phyloP scores from a whole-genome alignment of 257 asterid genomes.

The Primulina tabacum region DNA sequence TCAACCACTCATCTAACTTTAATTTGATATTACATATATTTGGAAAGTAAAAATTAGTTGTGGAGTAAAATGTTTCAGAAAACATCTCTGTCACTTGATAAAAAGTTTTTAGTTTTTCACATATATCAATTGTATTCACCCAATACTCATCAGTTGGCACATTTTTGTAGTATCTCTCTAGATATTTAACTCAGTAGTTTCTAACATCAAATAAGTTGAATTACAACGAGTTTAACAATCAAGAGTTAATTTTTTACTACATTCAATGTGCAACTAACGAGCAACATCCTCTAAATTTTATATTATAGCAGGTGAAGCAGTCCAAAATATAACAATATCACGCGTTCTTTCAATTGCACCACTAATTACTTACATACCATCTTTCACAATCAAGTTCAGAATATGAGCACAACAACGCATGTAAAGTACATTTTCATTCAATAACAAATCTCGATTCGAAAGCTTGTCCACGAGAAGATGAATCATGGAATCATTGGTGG shows the following conservation, averaged over 20 bases:
- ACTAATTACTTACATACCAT: background rate
- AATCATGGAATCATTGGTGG: too few relatives aligned
- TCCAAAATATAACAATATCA: too few relatives aligned
- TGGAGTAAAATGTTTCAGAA: background rate
- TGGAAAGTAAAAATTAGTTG: background rate
- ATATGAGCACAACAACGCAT: background rate
- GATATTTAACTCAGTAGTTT: background rate
- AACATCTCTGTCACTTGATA: background rate
- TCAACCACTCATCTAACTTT: background rate
- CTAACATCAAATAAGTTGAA: slow-evolving; percentile 5
- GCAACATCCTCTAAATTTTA: background rate
- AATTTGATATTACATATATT: background rate
- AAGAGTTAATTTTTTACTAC: background rate
- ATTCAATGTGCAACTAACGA: background rate
- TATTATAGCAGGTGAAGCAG: too few relatives aligned
- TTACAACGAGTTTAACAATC: background rate
- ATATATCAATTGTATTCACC: background rate
- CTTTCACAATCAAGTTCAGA: slow-evolving; percentile 8
- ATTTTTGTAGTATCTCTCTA: too few relatives aligned
- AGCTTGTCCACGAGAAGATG: too few relatives aligned
- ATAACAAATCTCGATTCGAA: too few relatives aligned
- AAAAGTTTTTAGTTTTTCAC: background rate
- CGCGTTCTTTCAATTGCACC: slow-evolving; percentile 10
- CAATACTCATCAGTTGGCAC: background rate
- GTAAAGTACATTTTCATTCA: background rate